Evolutionary conservation across 2,329 filamentous ascomycete genomes (phyloP).

Genomic region (Fusarium tricinctum): DNA sequence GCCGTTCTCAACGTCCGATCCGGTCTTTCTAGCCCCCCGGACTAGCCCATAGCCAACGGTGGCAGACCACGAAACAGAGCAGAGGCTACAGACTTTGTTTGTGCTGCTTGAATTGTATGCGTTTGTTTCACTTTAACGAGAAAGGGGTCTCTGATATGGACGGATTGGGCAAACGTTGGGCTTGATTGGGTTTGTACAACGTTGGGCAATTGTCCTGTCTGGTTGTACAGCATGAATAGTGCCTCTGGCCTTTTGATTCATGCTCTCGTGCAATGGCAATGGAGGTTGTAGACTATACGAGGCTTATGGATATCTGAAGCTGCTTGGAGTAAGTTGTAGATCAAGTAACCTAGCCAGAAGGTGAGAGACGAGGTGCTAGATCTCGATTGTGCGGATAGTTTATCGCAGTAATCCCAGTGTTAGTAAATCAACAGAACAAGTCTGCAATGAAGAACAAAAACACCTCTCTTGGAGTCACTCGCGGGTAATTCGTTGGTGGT

Average conservation of each 20-base stretch:
- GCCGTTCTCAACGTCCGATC: slow-evolving; percentile 32
- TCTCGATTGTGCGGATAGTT: background rate
- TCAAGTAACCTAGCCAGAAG: background rate
- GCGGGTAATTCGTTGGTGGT: background rate
- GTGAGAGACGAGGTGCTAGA: background rate
- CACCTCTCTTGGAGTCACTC: background rate
- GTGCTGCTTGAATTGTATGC: slow-evolving; percentile 23
- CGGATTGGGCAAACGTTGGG: slow-evolving; percentile 15
- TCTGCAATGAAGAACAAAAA: background rate
- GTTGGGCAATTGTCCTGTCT: slow-evolving; percentile 28
- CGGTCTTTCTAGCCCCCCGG: slow-evolving; percentile 4
- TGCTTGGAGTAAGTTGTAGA: background rate
- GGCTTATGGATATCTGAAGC: background rate
- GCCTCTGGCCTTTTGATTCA: background rate
- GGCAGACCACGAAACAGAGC: slow-evolving; percentile 16
- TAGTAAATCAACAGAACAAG: background rate
- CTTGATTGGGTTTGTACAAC: slow-evolving; percentile 30
- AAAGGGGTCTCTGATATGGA: slow-evolving; percentile 7
- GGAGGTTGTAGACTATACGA: background rate
- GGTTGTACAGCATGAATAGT: slow-evolving; percentile 11
- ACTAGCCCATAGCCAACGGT: slow-evolving; percentile 19
- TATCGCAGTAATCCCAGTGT: background rate
- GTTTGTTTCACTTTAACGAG: slow-evolving; percentile 41
- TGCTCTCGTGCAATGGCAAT: background rate
- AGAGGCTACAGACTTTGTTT: slow-evolving; percentile 1